Base-by-base conservation (phyloP, 2,329 filamentous ascomycete species). In the Microdochium bolleyi region DNA sequence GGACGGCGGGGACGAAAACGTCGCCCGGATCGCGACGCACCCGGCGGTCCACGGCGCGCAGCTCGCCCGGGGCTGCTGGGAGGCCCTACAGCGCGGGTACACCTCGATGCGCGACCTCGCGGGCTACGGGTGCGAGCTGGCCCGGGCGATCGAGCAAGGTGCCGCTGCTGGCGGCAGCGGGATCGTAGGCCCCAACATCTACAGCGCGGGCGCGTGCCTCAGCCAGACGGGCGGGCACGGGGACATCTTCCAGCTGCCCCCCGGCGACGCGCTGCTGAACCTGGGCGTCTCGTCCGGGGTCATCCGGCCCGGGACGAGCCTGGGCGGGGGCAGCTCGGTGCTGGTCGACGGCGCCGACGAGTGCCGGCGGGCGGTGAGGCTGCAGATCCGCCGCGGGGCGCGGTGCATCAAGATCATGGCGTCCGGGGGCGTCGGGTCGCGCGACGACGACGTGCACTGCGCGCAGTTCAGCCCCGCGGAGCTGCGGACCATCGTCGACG, bases 321-420 rank as follows among this genome's bases (percentile, higher is more conserved):
- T 62, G 9, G 62, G 63, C 3, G 54, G 58, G 3, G 55, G 56
- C 25, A 56, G 56, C 52, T 60, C 53, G 44, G 49, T 64, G 37
- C 56, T 73, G 3, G 68, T 66, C 13, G 70, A 73, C 52, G 70
- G 71, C 13, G 64, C 70, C 0, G 70, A 73, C 32, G 70, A 73
- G 55, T 73, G 70, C 53, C 60, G 69, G 25, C 65, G 66, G 5
- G 70, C 62, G 0, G 70, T 73, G 41, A 61, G 70, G 1, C 61
- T 67, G 53, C 69, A 73, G 62, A 65, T 74, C 50, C 66, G 70
- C 1, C 64, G 70, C 32, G 71, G 71, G 9, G 71, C 71, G 1
- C 60, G 59, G 19, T 68, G 66, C 55, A 70, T 74, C 63, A 73
- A 74, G 61, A 56, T 73, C 25, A 60, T 72, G 41, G 69, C 69